These are phyloP conservation scores for Luvunga scandens DNA, from an alignment of 345 rosid genomes.

Conservation along the genomic window DNA sequence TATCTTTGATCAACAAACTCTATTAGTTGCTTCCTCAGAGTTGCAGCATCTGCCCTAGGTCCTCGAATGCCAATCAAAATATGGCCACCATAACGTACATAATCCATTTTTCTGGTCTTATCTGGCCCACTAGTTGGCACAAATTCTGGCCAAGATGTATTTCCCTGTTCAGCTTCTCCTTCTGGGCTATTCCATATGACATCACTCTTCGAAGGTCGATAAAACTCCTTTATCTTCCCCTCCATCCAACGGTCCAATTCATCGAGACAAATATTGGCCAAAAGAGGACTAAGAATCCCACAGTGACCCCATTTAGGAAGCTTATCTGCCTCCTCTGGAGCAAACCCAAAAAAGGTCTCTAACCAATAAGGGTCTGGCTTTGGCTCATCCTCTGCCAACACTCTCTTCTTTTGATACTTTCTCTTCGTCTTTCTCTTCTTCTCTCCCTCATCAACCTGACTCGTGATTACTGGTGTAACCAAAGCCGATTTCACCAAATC, in stretches of 20 bases:
- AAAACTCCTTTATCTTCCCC: constrained; percentile 78
- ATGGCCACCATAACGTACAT: constrained; percentile 84
- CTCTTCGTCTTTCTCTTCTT: constrained; percentile 80
- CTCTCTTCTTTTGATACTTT: constrained; percentile 90
- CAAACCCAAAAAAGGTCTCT: constrained; percentile 91
- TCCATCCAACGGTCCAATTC: constrained; percentile 94
- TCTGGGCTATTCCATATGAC: constrained; percentile 93
- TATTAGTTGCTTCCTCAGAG: constrained; percentile 84
- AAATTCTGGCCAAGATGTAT: constrained; percentile 97
- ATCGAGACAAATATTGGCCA: constrained; percentile 85
- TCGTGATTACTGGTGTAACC: constrained; percentile 79
- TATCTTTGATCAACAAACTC: constrained; percentile 93
- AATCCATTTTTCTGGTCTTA: constrained; percentile 91
- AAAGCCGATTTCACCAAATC: constrained; percentile 80
- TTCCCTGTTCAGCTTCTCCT: constrained; percentile 92
- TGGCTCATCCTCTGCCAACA: constrained; percentile 94
- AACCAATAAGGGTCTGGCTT: constrained; percentile 99
- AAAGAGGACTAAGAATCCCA: constrained; percentile 88
- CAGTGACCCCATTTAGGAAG: constrained; percentile 95
- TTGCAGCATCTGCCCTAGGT: constrained; percentile 93
- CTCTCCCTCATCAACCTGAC: constrained; percentile 44
- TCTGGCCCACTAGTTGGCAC: constrained; percentile 99
- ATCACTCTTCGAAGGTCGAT: constrained; percentile 84
- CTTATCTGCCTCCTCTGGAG: constrained; percentile 96
- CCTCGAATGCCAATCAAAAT: constrained; percentile 89